These are phyloP conservation scores for Alternaria postmessia DNA, from an alignment of 2,329 filamentous ascomycete species.

Conservation along the genomic window DNA sequence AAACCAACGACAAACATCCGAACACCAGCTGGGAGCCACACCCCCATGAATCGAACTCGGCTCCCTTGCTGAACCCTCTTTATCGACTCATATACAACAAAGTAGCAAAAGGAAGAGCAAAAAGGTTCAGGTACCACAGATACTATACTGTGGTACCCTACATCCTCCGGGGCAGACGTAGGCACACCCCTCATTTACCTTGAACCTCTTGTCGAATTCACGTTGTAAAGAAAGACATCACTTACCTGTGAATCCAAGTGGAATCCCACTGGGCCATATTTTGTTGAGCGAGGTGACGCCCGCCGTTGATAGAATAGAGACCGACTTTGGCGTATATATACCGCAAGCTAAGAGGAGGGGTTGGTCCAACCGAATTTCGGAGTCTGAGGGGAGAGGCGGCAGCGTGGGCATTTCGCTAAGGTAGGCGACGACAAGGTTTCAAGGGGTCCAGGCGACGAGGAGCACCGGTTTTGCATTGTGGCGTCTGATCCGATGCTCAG, in stretches of 20 bases:
- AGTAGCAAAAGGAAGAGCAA: neutral
- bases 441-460: neutral
- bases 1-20: neutral
- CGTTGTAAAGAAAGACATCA: neutral
- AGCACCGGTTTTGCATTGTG: neutral
- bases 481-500: neutral
- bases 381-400: neutral
- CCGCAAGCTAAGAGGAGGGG: neutral
- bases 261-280: neutral
- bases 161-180: neutral
- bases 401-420: constrained; percentile 6
- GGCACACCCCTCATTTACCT: neutral
- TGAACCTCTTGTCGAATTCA: constrained; percentile 2
- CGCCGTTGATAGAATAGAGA: neutral
- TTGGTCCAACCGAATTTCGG: neutral
- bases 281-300: constrained; percentile 1
- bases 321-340: neutral
- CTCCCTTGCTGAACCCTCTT: neutral
- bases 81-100: neutral
- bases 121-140: neutral
- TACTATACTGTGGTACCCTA: neutral
- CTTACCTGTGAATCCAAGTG: neutral
- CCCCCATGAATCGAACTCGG: neutral
- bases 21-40: neutral
- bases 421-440: neutral